Conservation (phyloP, 805 yeast species). For the Suhomyces sp. region DNA sequence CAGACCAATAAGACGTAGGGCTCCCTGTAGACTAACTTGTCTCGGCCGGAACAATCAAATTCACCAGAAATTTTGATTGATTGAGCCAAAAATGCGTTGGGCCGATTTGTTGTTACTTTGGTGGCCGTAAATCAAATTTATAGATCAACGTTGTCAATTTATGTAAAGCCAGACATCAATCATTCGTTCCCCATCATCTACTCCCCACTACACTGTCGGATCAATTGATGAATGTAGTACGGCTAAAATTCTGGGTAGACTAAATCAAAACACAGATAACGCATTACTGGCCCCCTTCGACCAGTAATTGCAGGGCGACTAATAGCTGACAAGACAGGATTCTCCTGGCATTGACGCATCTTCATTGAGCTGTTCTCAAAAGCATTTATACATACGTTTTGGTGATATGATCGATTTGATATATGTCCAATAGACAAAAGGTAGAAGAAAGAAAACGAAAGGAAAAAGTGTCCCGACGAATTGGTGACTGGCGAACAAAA, state of each 20-base stretch:
- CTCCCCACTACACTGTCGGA: not conserved
- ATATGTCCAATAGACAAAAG: constrained; percentile 4
- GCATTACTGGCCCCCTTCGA: not conserved
- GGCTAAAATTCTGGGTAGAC: not conserved
- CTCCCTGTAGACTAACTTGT: not conserved
- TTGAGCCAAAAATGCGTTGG: not conserved
- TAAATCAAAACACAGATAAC: not conserved
- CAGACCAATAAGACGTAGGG: not conserved
- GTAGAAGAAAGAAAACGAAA: constrained; percentile 2
- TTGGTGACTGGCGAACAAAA: constrained; percentile 4
- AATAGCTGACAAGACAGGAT: not conserved
- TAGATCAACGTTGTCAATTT: not conserved
- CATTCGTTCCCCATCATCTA: not conserved
- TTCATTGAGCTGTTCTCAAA: not conserved
- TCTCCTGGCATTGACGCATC: not conserved
- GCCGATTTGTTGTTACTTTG: not conserved
- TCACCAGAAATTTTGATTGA: not conserved
- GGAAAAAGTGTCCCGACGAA: constrained; percentile 6
- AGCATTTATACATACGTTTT: constrained; percentile 1
- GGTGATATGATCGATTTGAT: constrained; percentile 5
- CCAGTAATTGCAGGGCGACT: not conserved
- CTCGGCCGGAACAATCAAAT: not conserved
- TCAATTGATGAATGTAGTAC: not conserved
- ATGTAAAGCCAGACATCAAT: not conserved
- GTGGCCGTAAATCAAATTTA: not conserved